Evolutionary conservation across 2,329 filamentous ascomycete genomes (phyloP).

Genomic region (Ophiosphaerella herpotricha): DNA sequence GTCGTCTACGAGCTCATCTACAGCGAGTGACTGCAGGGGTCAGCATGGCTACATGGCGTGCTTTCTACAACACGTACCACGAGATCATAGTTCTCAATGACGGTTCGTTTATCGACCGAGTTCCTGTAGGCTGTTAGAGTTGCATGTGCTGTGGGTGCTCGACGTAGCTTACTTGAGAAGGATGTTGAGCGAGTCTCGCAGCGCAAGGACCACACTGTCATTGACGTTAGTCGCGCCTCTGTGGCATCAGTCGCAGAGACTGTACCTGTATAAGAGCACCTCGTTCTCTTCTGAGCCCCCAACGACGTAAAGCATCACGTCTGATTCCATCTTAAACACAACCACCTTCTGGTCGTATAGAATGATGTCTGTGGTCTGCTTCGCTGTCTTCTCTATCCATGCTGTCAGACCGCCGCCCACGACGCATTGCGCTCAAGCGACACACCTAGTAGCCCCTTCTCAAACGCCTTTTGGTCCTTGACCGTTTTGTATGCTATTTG

Average conservation of each 20-base stretch:
- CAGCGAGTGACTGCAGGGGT: conserved; percentile 85
- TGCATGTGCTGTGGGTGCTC: background rate
- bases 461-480: conserved; percentile 94
- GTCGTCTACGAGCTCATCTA: conserved; percentile 72
- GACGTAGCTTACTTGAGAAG: conserved; percentile 81
- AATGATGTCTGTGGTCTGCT: conserved; percentile 94
- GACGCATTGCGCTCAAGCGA: conserved; percentile 77
- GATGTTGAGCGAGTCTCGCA: conserved; percentile 87
- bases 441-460: conserved; percentile 78
- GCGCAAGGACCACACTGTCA: conserved; percentile 78
- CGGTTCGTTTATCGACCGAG: conserved; percentile 95
- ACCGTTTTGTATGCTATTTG: conserved; percentile 82
- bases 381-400: conserved; percentile 77
- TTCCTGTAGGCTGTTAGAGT: conserved; percentile 62
- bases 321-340: conserved; percentile 96
- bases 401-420: conserved; percentile 19
- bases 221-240: conserved; percentile 13
- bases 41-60: conserved; percentile 52
- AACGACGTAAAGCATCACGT: conserved; percentile 95
- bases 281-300: conserved; percentile 92
- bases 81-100: conserved; percentile 98
- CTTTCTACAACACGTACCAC: conserved; percentile 54
- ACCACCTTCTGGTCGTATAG: conserved; percentile 96
- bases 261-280: conserved; percentile 79
- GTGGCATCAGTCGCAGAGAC: too few species aligned